Percentiles rank a stretch among this genome's conserved stretches.
Conservation (phyloP, 176 grass and related monocot genomes). For the Oryza longistaminata region DNA sequence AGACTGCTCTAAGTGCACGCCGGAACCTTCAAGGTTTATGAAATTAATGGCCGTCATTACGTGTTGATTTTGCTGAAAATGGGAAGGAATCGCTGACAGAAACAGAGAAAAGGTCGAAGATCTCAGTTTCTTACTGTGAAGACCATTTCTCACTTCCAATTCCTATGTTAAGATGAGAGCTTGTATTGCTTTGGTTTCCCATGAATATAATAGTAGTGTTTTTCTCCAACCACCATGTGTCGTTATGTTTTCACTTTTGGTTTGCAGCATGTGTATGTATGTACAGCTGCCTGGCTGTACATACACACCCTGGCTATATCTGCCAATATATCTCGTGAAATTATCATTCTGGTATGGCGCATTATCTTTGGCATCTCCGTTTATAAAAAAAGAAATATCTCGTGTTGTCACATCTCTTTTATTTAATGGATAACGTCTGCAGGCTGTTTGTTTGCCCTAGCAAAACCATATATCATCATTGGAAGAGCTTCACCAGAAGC, state of each 20-base stretch:
- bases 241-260: slow-evolving; percentile 43
- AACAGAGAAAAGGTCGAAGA: slow-evolving; percentile 94
- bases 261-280: slow-evolving; percentile 46
- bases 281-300: slow-evolving; percentile 36
- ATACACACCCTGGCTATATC: slow-evolving; percentile 26
- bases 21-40: slow-evolving; percentile 97
- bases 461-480: slow-evolving; percentile 6
- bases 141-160: slow-evolving; percentile 35
- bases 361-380: neutral
- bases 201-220: slow-evolving; percentile 53
- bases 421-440: slow-evolving; percentile 2
- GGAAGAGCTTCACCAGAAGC: slow-evolving; percentile 21
- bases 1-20: slow-evolving; percentile 95
- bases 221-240: slow-evolving; percentile 32
- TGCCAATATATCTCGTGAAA: neutral
- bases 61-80: slow-evolving; percentile 99
- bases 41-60: slow-evolving; percentile 96
- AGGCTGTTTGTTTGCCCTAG: neutral
- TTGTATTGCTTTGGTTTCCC: slow-evolving; percentile 44
- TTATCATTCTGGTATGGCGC: neutral
- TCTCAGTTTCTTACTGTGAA: slow-evolving; percentile 48
- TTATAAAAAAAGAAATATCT: neutral
- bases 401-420: neutral
- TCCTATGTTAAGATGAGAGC: slow-evolving; percentile 40
- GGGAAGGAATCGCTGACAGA: slow-evolving; percentile 92